phyloP scores from a whole-genome alignment of 441 rosid genomes.

The Mallotus japonicus region DNA sequence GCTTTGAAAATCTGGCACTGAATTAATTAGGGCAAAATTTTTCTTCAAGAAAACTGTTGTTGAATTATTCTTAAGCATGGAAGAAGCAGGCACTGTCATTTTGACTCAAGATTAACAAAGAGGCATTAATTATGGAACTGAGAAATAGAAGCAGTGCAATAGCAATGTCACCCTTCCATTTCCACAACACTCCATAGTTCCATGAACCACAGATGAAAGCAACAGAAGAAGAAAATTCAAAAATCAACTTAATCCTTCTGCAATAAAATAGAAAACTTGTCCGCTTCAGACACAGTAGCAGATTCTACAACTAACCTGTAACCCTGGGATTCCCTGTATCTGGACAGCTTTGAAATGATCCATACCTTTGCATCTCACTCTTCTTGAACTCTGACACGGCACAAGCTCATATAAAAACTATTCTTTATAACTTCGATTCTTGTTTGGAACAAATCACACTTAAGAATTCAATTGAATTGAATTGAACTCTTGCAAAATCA shows the following conservation, averaged over 20 bases:
- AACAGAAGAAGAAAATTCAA: neutral
- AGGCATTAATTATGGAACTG: too few species aligned
- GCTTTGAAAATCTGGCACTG: neutral
- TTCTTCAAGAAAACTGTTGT: neutral
- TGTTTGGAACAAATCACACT: neutral
- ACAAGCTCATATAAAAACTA: slow-evolving; percentile 5
- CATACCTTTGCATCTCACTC: slow-evolving; percentile 48
- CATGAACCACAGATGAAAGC: neutral
- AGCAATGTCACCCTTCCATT: neutral
- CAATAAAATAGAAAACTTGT: neutral
- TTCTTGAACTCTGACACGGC: slow-evolving; percentile 43
- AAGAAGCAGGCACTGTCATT: too few species aligned
- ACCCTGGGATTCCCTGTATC: slow-evolving; percentile 26
- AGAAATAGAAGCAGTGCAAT: too few species aligned
- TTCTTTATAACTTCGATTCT: neutral
- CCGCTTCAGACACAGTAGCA: neutral
- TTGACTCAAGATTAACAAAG: too few species aligned
- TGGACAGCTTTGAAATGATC: slow-evolving; percentile 27
- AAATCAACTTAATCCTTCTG: neutral
- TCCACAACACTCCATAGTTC: neutral
- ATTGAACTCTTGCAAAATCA: neutral
- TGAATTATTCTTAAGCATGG: too few species aligned
- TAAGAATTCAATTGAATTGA: too few species aligned
- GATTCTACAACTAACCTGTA: slow-evolving; percentile 35
- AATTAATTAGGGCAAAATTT: neutral